phyloP scores from a whole-genome alignment of 2,329 filamentous ascomycete species.

The Grosmannia huntii region DNA sequence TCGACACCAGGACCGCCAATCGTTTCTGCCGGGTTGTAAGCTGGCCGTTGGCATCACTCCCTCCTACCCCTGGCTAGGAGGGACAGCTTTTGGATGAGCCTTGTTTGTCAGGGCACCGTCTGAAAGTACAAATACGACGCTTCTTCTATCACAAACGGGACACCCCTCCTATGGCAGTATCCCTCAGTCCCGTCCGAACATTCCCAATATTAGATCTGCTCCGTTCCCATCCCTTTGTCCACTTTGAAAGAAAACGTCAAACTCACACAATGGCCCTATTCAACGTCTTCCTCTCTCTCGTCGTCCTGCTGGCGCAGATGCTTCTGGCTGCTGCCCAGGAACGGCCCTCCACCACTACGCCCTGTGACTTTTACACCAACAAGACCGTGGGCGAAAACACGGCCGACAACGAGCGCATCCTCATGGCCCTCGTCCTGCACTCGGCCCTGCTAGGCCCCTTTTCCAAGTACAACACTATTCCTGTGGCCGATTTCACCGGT shows the following conservation, averaged over 20 bases:
- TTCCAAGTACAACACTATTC: slow-evolving; percentile 8
- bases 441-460: slow-evolving; percentile 7
- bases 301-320: not conserved
- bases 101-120: too few relatives aligned
- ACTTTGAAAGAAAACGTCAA: not conserved
- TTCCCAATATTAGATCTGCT: not conserved
- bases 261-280: not conserved
- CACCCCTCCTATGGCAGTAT: not conserved
- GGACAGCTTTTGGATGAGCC: too few relatives aligned
- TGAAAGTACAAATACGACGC: not conserved
- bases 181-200: too few relatives aligned
- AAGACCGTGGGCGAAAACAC: slow-evolving; percentile 5
- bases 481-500: slow-evolving; percentile 1
- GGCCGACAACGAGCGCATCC: slow-evolving; percentile 2
- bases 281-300: not conserved
- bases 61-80: not conserved
- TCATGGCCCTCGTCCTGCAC: slow-evolving; percentile 7
- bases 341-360: not conserved
- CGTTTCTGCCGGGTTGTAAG: not conserved
- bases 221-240: too few relatives aligned
- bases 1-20: not conserved
- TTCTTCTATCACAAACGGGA: not conserved
- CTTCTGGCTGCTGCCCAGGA: slow-evolving; percentile 1
- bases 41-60: not conserved
- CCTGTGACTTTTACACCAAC: slow-evolving; percentile 7